Conservation (phyloP, 495 filamentous ascomycete genomes). For the Patellaria atrata region DNA sequence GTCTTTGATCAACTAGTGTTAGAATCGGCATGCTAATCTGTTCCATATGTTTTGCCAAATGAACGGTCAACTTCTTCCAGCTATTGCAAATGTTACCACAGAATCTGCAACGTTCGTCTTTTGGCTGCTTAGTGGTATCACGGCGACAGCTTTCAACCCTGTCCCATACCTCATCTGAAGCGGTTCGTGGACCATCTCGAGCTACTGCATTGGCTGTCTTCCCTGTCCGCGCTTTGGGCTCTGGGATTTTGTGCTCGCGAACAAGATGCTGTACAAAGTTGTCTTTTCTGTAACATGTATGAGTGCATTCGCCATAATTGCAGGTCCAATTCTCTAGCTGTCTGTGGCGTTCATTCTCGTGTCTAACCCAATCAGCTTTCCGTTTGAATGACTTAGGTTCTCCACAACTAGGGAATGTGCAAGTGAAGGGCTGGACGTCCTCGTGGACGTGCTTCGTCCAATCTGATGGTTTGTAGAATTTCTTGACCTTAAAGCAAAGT, state of each 20-base stretch:
- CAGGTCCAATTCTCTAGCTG: slow-evolving; percentile 92
- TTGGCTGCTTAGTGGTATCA: slow-evolving; percentile 48
- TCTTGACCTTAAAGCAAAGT: slow-evolving; percentile 79
- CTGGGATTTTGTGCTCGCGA: slow-evolving; percentile 78
- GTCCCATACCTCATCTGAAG: slow-evolving; percentile 47
- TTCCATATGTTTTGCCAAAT: slow-evolving; percentile 96
- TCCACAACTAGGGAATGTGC: slow-evolving; percentile 71
- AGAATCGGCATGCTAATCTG: slow-evolving; percentile 78
- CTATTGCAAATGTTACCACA: slow-evolving; percentile 68
- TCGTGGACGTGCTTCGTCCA: slow-evolving; percentile 98
- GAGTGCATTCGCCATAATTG: slow-evolving; percentile 62
- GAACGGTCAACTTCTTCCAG: slow-evolving; percentile 91
- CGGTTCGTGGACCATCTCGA: slow-evolving; percentile 39
- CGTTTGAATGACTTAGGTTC: slow-evolving; percentile 94
- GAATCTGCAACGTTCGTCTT: slow-evolving; percentile 81
- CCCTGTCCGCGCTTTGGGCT: slow-evolving; percentile 43
- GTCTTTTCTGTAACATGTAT: slow-evolving; percentile 80
- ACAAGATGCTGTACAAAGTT: slow-evolving; percentile 94
- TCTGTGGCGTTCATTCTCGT: slow-evolving; percentile 87
- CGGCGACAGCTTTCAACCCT: slow-evolving; percentile 69
- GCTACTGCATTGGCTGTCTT: slow-evolving; percentile 6
- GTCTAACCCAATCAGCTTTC: slow-evolving; percentile 94
- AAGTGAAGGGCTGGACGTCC: slow-evolving; percentile 90
- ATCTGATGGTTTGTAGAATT: slow-evolving; percentile 87
- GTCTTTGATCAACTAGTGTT: slow-evolving; percentile 41